Conservation (phyloP, 768 basidiomycete genomes). For the Boletus pseudopeckii region DNA sequence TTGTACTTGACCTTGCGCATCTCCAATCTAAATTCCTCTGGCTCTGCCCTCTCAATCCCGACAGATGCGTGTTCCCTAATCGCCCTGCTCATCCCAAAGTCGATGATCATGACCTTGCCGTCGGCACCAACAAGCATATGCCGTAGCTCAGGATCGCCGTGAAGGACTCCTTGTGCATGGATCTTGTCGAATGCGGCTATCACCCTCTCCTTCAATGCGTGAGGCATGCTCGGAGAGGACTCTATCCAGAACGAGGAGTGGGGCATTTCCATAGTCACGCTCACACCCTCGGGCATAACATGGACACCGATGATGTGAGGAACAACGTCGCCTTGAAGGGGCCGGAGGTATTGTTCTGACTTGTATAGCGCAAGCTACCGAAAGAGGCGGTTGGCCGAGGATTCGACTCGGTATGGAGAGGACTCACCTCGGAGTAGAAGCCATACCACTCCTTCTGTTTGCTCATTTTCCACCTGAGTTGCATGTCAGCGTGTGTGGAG, state of each 20-base stretch:
- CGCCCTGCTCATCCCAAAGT: conserved; percentile 46
- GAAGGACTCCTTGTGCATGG: conserved; percentile 46
- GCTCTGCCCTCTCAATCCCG: conserved; percentile 35
- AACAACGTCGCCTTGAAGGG: conserved; percentile 51
- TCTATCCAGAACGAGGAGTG: conserved; percentile 61
- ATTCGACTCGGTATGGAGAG: conserved; percentile 13
- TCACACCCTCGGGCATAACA: conserved; percentile 36
- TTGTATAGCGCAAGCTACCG: conserved; percentile 52
- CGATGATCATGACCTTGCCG: conserved; percentile 49
- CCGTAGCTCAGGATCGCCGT: conserved; percentile 45
- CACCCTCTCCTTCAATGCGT: conserved; percentile 48
- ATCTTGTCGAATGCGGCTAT: conserved; percentile 48
- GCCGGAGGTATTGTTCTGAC: conserved; percentile 40
- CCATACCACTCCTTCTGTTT: conserved; percentile 36
- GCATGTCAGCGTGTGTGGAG: conserved; percentile 1
- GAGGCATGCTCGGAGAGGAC: conserved; percentile 55
- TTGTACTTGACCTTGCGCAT: conserved; percentile 55
- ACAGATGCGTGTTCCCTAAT: conserved; percentile 29
- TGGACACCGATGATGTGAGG: conserved; percentile 53
- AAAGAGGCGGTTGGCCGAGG: conserved; percentile 3
- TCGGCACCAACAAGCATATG: conserved; percentile 57
- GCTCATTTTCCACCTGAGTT: conserved; percentile 31
- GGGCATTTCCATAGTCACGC: conserved; percentile 50
- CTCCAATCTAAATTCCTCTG: conserved; percentile 45
- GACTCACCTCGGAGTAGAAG: conserved; percentile 38